These are phyloP conservation scores for Pseudogymnoascus sp. DNA, from an alignment of 2,329 filamentous ascomycete genomes.

Conservation along the genomic window DNA sequence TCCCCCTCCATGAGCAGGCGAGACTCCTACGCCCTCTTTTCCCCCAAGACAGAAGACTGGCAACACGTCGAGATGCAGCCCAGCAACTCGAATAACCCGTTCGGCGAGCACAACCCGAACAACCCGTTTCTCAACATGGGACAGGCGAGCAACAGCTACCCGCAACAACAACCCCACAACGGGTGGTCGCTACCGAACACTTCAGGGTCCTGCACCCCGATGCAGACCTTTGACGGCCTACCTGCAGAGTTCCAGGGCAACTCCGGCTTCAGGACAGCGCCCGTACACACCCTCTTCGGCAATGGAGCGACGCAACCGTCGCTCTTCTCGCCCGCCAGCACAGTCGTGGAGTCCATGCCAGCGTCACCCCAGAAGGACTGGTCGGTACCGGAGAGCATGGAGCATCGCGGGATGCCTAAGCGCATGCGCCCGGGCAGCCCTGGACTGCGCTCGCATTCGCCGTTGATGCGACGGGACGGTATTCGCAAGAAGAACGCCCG, in stretches of 20 bases:
- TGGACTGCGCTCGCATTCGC: conserved; percentile 61
- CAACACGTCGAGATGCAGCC: conserved; percentile 57
- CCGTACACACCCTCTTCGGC: conserved; percentile 46
- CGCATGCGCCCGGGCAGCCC: conserved; percentile 61
- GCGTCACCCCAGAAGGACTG: conserved; percentile 53
- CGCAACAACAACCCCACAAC: conserved; percentile 32
- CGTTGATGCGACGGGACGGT: conserved; percentile 46
- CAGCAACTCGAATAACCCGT: conserved; percentile 54
- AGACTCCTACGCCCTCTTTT: conserved; percentile 58
- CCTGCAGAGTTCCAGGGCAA: conserved; percentile 45
- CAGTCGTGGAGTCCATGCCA: conserved; percentile 40
- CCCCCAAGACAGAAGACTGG: conserved; percentile 57
- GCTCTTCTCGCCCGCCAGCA: conserved; percentile 44
- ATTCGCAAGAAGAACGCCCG: conserved; percentile 98
- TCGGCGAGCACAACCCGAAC: conserved; percentile 45
- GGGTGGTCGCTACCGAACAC: conserved; percentile 49
- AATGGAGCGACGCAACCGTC: conserved; percentile 41
- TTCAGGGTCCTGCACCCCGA: conserved; percentile 66
- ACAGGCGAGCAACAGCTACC: conserved; percentile 12
- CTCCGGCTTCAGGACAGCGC: conserved; percentile 45
- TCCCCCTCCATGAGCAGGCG: conserved; percentile 57
- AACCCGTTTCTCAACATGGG: conserved; percentile 49
- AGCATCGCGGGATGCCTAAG: conserved; percentile 42
- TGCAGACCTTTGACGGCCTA: conserved; percentile 59
- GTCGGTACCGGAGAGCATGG: conserved; percentile 40